Evolutionary conservation across 208 protist genomes (phyloP), one percentile per base, ranked within the genome.

Genomic region (Entamoeba dispar): DNA sequence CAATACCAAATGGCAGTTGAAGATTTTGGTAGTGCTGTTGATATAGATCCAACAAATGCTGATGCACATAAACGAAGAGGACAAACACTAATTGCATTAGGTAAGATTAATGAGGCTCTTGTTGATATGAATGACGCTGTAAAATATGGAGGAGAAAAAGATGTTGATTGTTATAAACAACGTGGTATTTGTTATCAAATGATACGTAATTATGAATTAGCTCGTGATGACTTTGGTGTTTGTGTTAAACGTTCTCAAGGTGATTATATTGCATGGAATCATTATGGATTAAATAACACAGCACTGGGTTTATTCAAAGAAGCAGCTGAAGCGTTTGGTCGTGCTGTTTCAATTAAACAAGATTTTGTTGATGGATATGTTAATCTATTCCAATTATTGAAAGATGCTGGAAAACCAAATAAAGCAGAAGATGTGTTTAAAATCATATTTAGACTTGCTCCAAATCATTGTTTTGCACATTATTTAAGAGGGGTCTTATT

Each of bases 201-300:
- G 55, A 91, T 95, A 49, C 51, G 93, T 92, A 96, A 96, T 92
- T 96, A 96, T 77, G 47, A 91, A 34, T 22, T 94, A 6, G 95
- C 95, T 6, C 10, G 52, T 19, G 91, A 51, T 22, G 95, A 96
- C 69, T 96, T 96, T 91, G 50, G 49, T 91, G 92, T 93, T 15
- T 92, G 93, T 5, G 92, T 93, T 0, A 91, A 61, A n/a, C 34
- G 73, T 12, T 92, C 96, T 17, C 27, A 49, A 2, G 49, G 1
- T 3, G 31, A 95, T 73, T 95, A 95, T 49, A 50, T 95, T 8
- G 92, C 95, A 47, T 96, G 95, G 95, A 96, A 96, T 92, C 50
- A 94, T 34, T 51, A 95, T 34, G 95, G 94, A n/a, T 55, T 96
- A 4, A 96, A 94, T 47, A 91, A 94, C 12, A 95, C 95, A 86